Percentiles rank a stretch among this genome's conserved stretches.
Evolutionary conservation across 2,329 filamentous ascomycete species (phyloP).

Genomic region (Botrytis fabae): DNA sequence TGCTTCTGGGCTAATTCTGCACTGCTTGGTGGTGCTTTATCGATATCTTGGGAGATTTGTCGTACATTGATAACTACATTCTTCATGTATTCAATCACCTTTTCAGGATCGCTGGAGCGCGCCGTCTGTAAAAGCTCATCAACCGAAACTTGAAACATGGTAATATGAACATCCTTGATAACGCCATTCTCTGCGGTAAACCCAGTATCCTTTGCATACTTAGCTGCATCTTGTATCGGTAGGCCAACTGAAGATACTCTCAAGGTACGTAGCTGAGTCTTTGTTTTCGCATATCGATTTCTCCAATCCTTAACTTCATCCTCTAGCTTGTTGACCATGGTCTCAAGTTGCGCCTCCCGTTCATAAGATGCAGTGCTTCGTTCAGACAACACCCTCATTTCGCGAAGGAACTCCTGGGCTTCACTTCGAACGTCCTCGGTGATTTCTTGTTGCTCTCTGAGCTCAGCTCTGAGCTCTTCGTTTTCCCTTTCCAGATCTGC

Average conservation of each 20-base stretch:
- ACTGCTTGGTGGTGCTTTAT: slow-evolving; percentile 55
- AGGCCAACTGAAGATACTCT: slow-evolving; percentile 79
- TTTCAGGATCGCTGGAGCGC: slow-evolving; percentile 69
- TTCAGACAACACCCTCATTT: slow-evolving; percentile 85
- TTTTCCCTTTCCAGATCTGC: slow-evolving; percentile 65
- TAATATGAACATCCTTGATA: slow-evolving; percentile 89
- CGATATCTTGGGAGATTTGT: slow-evolving; percentile 80
- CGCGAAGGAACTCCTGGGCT: slow-evolving; percentile 77
- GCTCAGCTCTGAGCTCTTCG: slow-evolving; percentile 61
- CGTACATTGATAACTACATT: slow-evolving; percentile 79
- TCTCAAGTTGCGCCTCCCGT: slow-evolving; percentile 75
- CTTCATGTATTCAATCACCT: slow-evolving; percentile 84
- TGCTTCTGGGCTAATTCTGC: slow-evolving; percentile 56
- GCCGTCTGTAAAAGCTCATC: slow-evolving; percentile 84
- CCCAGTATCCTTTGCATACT: slow-evolving; percentile 63
- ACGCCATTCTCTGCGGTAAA: slow-evolving; percentile 72
- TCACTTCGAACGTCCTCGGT: slow-evolving; percentile 86
- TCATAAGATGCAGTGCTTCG: slow-evolving; percentile 78
- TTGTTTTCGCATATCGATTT: slow-evolving; percentile 80
- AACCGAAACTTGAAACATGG: slow-evolving; percentile 90
- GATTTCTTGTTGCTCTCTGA: slow-evolving; percentile 74
- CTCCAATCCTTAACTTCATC: slow-evolving; percentile 88
- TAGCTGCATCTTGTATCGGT: slow-evolving; percentile 66
- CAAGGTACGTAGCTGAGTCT: slow-evolving; percentile 81
- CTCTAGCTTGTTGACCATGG: slow-evolving; percentile 74